These are phyloP conservation scores for Chytriomyces confervae DNA, from an alignment of 192 early-diverging fungal species.

Conservation along the genomic window DNA sequence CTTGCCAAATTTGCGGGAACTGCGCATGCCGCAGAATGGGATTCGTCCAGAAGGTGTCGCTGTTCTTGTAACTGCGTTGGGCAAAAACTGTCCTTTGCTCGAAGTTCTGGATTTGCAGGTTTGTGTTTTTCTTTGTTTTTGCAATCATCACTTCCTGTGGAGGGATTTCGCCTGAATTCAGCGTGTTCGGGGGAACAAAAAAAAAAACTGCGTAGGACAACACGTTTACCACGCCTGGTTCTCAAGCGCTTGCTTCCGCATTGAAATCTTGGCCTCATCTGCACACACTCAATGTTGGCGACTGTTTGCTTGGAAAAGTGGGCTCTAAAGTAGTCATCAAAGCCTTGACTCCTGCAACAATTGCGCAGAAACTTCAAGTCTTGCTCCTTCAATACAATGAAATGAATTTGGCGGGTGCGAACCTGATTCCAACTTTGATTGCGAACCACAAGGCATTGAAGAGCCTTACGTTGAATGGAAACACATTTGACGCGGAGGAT, in stretches of 20 bases:
- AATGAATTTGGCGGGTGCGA: conserved; percentile 75
- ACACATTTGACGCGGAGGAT: conserved; percentile 84
- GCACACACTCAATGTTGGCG: conserved; percentile 82
- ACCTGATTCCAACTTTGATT: conserved; percentile 70
- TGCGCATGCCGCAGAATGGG: conserved; percentile 96
- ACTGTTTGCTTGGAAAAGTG: conserved; percentile 81
- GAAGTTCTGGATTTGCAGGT: conserved; percentile 75
- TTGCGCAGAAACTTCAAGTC: conserved; percentile 57
- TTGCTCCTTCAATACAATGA: conserved; percentile 89
- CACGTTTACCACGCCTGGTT: conserved; percentile 87
- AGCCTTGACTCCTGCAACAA: conserved; percentile 60
- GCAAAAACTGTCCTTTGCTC: conserved; percentile 63
- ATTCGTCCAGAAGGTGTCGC: conserved; percentile 93
- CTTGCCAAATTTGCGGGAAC: conserved; percentile 73
- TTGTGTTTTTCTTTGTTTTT: neutral
- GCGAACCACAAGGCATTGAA: conserved; percentile 67
- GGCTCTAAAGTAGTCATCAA: conserved; percentile 73
- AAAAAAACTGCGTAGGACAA: conserved; percentile 78
- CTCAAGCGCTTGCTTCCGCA: conserved; percentile 76
- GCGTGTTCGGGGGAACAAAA: neutral
- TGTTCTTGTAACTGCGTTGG: conserved; percentile 72
- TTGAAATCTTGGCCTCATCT: conserved; percentile 81
- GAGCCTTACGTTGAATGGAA: conserved; percentile 88
- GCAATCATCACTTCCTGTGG: neutral
- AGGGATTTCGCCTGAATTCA: too few relatives aligned